Percentiles rank a stretch among this genome's conserved stretches.
phyloP scores from a whole-genome alignment of 495 filamentous ascomycete genomes.

The Apiosordaria backusii region DNA sequence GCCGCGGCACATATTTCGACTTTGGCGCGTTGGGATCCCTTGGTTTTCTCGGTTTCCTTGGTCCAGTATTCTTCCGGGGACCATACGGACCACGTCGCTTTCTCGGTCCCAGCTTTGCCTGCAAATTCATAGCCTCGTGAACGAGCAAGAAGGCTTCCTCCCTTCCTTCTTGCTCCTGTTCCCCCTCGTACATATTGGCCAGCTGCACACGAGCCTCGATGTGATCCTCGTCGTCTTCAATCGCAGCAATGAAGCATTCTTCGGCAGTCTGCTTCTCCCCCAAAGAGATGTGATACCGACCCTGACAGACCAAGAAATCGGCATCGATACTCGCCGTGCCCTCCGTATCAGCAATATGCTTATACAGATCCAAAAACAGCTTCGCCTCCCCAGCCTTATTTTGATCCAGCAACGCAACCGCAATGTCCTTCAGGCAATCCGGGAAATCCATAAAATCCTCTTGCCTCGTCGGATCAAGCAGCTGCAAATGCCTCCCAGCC shows the following conservation, averaged over 20 bases:
- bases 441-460: slow-evolving; percentile 59
- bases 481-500: slow-evolving; percentile 53
- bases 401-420: slow-evolving; percentile 58
- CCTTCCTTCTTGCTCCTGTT: slow-evolving; percentile 54
- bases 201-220: slow-evolving; percentile 68
- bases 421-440: slow-evolving; percentile 73
- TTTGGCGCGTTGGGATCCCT: slow-evolving; percentile 25
- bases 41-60: slow-evolving; percentile 22
- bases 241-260: slow-evolving; percentile 66
- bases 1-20: slow-evolving; percentile 35
- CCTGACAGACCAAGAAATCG: slow-evolving; percentile 65
- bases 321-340: slow-evolving; percentile 55
- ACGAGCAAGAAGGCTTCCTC: slow-evolving; percentile 67
- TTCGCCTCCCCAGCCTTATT: slow-evolving; percentile 61
- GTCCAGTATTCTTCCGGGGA: slow-evolving; percentile 20
- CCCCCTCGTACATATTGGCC: slow-evolving; percentile 74
- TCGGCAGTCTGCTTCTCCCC: slow-evolving; percentile 64
- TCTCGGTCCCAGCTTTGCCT: slow-evolving; percentile 23
- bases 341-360: slow-evolving; percentile 52
- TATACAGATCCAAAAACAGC: slow-evolving; percentile 68
- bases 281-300: slow-evolving; percentile 64
- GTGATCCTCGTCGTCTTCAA: slow-evolving; percentile 63
- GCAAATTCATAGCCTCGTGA: slow-evolving; percentile 66
- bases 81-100: slow-evolving; percentile 21
- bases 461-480: slow-evolving; percentile 57